Evolutionary conservation across 1,139 yeast genomes (phyloP).

Genomic region (Sugiyamaella sp.): DNA sequence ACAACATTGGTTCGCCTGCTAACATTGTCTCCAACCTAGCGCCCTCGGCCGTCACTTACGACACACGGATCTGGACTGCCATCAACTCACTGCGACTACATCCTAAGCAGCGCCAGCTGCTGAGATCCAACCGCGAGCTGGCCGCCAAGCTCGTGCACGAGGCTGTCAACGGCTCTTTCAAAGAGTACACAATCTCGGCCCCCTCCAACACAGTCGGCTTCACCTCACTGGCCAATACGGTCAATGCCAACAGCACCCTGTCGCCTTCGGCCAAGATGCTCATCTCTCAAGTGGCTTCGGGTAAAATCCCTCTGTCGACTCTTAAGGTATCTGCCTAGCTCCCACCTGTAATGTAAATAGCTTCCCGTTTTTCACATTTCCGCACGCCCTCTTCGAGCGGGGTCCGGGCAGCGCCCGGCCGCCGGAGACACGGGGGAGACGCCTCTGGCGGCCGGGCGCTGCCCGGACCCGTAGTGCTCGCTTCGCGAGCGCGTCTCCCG

Average conservation of each 20-base stretch:
- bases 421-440: too few relatives aligned
- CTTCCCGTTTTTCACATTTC: too few relatives aligned
- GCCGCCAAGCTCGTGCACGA: conserved; percentile 26
- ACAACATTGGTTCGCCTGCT: conserved; percentile 20
- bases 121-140: conserved; percentile 19
- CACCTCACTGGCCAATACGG: conserved; percentile 27
- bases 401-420: too few relatives aligned
- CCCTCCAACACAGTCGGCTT: conserved; percentile 23
- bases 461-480: too few relatives aligned
- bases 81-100: conserved; percentile 22
- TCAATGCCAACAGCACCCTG: conserved; percentile 34
- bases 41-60: conserved; percentile 31
- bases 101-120: conserved; percentile 23
- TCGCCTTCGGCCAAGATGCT: conserved; percentile 32
- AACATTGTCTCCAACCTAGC: conserved; percentile 26
- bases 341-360: conserved; percentile 11
- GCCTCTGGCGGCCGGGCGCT: too few relatives aligned
- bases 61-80: conserved; percentile 33
- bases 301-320: conserved; percentile 30
- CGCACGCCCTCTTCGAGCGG: too few relatives aligned
- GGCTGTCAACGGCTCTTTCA: conserved; percentile 29
- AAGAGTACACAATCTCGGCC: conserved; percentile 24
- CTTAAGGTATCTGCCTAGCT: conserved; percentile 18
- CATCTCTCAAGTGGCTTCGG: conserved; percentile 35
- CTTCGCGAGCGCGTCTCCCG: too few relatives aligned